Evolutionary conservation across 2,329 filamentous ascomycete species (phyloP).

Genomic region (Rutstroemia sp.): DNA sequence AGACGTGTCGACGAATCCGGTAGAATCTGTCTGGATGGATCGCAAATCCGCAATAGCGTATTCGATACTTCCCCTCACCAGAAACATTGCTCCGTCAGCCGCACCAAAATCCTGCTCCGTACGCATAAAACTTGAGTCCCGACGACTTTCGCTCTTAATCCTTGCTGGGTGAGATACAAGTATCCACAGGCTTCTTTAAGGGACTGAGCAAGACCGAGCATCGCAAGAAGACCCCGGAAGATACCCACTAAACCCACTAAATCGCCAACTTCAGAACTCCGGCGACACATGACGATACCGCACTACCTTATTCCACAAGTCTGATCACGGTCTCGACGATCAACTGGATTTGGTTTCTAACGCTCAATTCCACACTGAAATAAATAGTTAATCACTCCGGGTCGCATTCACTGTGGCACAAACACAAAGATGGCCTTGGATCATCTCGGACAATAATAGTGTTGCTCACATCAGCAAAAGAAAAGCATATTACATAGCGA

Average conservation of each 20-base stretch:
- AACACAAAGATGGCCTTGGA: slow-evolving; percentile 5
- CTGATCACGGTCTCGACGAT: neutral
- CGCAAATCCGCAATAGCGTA: too few relatives aligned
- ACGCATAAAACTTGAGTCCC: too few relatives aligned
- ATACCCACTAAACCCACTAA: neutral
- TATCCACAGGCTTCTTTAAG: too few relatives aligned
- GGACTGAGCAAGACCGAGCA: neutral
- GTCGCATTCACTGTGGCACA: slow-evolving; percentile 8
- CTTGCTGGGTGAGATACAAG: too few relatives aligned
- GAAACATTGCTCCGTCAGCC: too few relatives aligned
- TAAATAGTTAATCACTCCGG: neutral
- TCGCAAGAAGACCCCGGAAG: neutral
- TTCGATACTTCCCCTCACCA: too few relatives aligned
- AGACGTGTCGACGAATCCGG: too few relatives aligned
- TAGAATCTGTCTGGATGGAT: too few relatives aligned
- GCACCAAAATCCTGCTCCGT: too few relatives aligned
- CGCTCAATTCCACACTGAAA: neutral
- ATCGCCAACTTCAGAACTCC: neutral
- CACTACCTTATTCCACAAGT: neutral
- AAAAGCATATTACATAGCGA: neutral
- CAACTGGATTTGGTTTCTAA: neutral
- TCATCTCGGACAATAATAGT: neutral
- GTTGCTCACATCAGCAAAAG: slow-evolving; percentile 10
- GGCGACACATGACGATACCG: neutral
- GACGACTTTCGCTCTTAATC: too few relatives aligned